A percentile compares a stretch with the other conserved stretches of the same genome.
Evolutionary conservation across 2,329 filamentous ascomycete species (phyloP).

Genomic region (Berkeleyomyces basicola): DNA sequence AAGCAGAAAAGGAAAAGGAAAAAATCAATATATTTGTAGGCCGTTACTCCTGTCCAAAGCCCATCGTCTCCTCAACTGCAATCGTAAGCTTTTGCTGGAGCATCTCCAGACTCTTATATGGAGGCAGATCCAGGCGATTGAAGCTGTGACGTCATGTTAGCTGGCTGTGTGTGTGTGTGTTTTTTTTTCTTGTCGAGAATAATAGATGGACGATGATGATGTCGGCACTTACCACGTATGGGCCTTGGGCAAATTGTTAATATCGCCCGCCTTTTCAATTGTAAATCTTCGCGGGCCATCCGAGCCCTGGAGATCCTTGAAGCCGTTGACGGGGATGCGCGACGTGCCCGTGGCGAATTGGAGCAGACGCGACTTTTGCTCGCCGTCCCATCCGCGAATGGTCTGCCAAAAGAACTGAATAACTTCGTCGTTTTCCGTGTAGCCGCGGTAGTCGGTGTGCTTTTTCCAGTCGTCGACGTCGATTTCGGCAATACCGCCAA

Average conservation of each 20-base stretch:
- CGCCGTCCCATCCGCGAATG: slow-evolving; percentile 90
- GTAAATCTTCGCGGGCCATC: slow-evolving; percentile 92
- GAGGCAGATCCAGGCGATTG: slow-evolving; percentile 87
- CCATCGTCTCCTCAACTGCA: slow-evolving; percentile 96
- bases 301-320: slow-evolving; percentile 96
- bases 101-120: slow-evolving; percentile 76
- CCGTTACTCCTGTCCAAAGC: slow-evolving; percentile 85
- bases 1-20: neutral
- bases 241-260: slow-evolving; percentile 81
- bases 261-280: slow-evolving; percentile 92
- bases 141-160: slow-evolving; percentile 42
- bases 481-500: slow-evolving; percentile 98
- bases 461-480: slow-evolving; percentile 99
- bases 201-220: neutral
- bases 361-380: slow-evolving; percentile 89
- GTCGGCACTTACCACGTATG: slow-evolving; percentile 74
- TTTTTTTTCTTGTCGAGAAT: slow-evolving; percentile 8
- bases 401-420: slow-evolving; percentile 99
- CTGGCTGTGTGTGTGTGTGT: neutral
- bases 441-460: slow-evolving; percentile 96
- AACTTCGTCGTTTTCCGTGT: slow-evolving; percentile 93
- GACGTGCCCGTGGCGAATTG: slow-evolving; percentile 97
- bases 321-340: slow-evolving; percentile 95
- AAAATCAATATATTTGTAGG: neutral
- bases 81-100: slow-evolving; percentile 85